Evolutionary conservation across 108 stramenopile species (phyloP), one percentile per base, ranked within the genome.

Genomic region (Pseudonitzschia pungens): DNA sequence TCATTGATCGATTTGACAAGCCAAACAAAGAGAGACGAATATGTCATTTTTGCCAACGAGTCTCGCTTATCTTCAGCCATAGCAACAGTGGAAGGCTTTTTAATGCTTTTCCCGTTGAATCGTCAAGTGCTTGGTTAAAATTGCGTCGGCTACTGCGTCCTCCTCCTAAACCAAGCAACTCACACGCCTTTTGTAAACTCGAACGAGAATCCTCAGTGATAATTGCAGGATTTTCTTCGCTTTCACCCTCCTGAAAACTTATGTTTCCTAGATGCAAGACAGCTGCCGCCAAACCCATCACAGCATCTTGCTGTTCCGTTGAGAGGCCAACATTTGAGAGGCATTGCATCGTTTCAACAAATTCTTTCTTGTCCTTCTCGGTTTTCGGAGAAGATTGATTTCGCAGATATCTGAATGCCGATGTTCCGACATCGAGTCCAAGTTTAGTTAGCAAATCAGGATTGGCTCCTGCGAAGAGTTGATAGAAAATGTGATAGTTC

Each of bases 401-500:
- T 7, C 86, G 82, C 9, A 94, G 80, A 50, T 96, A 96, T 28
- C 77, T 70, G 65, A 96, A 93, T 24, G 22, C 69, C 24, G 77
- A 70, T 36, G 86, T 66, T 14, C 90, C 90, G 33, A 59, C 71
- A 15, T 76, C 68, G 54, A 94, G 73, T 1, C 84, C 82, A 14
- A 95, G 76, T 53, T 88, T 81, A 36, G 80, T 50, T 12, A 87
- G 77, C 9, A 79, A 62, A 29, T 82, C 82, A 24, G 83, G 77
- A 16, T 77, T 54, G 14, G 79, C 89, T 4, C 92, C 87, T 0
- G 90, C 80, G 50, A 97, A 79, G 12, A 97, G 74, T 83, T 98
- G 97, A 74, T 99, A 99, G 76, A 99, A 99, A 32, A 98, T 91
- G 82, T 99, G 99, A 83, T 97, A 99, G 74, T 98, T 98, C 31